Evolutionary conservation across 108 stramenopile genomes (phyloP), one percentile per base, ranked within the genome.

Genomic region (Nitzschia sp.): DNA sequence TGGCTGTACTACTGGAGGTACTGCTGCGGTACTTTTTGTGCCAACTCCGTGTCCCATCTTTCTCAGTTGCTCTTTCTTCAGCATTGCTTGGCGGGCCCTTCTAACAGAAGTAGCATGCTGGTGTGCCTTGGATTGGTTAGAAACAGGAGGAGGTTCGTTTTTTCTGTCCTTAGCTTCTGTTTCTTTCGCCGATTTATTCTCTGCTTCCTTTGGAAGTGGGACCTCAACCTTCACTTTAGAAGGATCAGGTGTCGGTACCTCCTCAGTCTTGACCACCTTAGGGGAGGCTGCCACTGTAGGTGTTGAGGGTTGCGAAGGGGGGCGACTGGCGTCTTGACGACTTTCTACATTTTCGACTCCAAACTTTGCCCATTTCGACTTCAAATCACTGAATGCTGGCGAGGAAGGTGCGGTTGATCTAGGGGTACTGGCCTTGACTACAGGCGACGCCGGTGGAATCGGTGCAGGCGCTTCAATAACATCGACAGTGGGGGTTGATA

Each of bases 361-460:
- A 41, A 72, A 64, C 29, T 72, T 55, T 21, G 62, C 54, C 71
- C 71, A 72, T 40, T 64, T 63, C 22, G 71, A 72, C 38, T 57
- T 63, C 34, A 72, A 57, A 51, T 72, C 71, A 55, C 62, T 53
- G 48, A 72, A 72, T 12, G 71, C 63, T 6, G 60, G 42, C 1
- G 51, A 21, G 6, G 68, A 14, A 2, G 46, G 14, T 48, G 14
- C n/a, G 3, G 14, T 6, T 6, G 46, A 48, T 3, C 6, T 48
- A 2, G 46, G 46, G 2, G 14, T 48, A 17, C 14, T 48, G 2
- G 46, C 46, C 14, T 48, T 15, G 17, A 48, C 46, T 17, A 48
- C 6, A 5, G 46, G 46, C 3, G 46, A 48, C 46, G 17, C n/a
- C 14, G 46, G 46, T 17, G 46, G 46, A 48, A 34, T 34, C 5